Evolutionary conservation across 2,329 filamentous ascomycete species (phyloP).

Genomic region (Ceratocystis ficicola): DNA sequence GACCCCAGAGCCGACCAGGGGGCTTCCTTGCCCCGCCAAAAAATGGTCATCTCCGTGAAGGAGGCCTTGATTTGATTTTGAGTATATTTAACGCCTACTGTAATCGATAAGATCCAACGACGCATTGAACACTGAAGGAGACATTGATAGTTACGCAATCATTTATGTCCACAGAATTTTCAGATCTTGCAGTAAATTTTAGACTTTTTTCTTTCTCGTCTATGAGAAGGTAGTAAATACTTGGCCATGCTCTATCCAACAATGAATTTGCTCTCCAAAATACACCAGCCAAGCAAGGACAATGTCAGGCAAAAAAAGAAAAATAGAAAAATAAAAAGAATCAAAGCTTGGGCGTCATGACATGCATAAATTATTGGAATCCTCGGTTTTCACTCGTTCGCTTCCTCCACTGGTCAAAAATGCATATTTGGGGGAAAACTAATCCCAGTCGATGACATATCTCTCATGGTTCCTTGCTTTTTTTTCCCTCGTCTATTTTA

Average conservation of each 20-base stretch:
- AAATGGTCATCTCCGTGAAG: constrained; percentile 1
- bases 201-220: too few species aligned
- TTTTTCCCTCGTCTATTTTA: neutral
- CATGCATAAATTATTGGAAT: neutral
- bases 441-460: neutral
- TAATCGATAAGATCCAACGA: too few species aligned
- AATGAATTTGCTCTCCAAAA: too few species aligned
- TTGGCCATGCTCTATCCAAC: too few species aligned
- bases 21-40: neutral
- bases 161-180: too few species aligned
- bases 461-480: neutral
- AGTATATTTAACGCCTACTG: too few species aligned
- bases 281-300: neutral
- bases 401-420: neutral
- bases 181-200: too few species aligned
- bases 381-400: neutral
- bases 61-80: neutral
- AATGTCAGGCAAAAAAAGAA: neutral
- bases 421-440: neutral
- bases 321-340: neutral
- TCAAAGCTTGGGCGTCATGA: constrained; percentile 2
- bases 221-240: neutral
- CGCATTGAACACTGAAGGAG: too few species aligned
- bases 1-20: too few species aligned
- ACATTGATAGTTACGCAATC: too few species aligned